These are phyloP conservation scores for Aspergillus carbonarius DNA, from an alignment of 2,329 filamentous ascomycete species.

Conservation along the genomic window DNA sequence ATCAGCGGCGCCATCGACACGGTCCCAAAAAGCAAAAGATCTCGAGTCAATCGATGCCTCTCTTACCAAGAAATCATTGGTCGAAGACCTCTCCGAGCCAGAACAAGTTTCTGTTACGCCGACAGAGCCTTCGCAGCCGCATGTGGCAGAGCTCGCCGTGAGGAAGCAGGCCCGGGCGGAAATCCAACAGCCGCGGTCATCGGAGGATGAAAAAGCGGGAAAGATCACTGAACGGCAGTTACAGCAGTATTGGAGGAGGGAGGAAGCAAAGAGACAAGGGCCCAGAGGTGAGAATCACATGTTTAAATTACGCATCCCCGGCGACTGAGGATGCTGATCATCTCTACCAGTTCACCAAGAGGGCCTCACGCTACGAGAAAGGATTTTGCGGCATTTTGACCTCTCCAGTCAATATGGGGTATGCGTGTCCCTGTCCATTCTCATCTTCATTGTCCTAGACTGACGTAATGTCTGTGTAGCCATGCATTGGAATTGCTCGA, in stretches of 20 bases:
- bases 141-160: conserved; percentile 38
- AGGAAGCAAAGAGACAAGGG: conserved; percentile 68
- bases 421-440: conserved; percentile 46
- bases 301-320: background rate
- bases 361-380: conserved; percentile 71
- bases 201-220: conserved; percentile 52
- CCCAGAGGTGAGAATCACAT: conserved; percentile 49
- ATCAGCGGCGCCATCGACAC: conserved; percentile 31
- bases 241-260: conserved; percentile 70
- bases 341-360: conserved; percentile 67
- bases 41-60: conserved; percentile 37
- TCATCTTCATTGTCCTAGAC: background rate
- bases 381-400: conserved; percentile 88
- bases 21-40: conserved; percentile 34
- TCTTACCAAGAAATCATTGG: conserved; percentile 25
- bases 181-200: conserved; percentile 31
- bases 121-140: conserved; percentile 29
- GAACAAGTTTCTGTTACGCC: conserved; percentile 28
- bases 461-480: conserved; percentile 51
- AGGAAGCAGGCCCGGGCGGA: conserved; percentile 52
- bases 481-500: conserved; percentile 80
- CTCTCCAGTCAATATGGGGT: conserved; percentile 89
- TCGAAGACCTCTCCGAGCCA: conserved; percentile 25
- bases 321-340: background rate
- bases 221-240: conserved; percentile 68